Evolutionary conservation across 164 flowering plant species (phyloP).

Genomic region (Liriodendron chinense): DNA sequence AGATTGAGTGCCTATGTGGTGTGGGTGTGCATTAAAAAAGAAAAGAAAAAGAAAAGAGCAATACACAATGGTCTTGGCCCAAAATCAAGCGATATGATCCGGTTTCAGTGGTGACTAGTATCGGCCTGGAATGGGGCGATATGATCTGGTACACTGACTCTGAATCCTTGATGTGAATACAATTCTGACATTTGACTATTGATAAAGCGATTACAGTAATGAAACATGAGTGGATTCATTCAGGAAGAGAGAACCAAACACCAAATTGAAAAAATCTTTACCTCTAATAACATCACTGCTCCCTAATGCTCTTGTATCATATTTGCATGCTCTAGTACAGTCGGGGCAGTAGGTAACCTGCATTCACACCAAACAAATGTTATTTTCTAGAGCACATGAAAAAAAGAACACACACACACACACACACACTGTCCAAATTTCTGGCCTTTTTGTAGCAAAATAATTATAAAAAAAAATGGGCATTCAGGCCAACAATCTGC

Average conservation of each 20-base stretch:
- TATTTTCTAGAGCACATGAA: not conserved
- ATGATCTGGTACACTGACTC: not conserved
- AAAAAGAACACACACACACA: too few species aligned
- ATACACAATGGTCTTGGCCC: not conserved
- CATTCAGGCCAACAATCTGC: too few species aligned
- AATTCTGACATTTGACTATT: too few species aligned
- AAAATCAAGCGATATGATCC: not conserved
- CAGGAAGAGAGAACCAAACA: slow-evolving; percentile 89
- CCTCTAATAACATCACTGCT: slow-evolving; percentile 50
- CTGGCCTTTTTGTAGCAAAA: too few species aligned
- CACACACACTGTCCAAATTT: too few species aligned
- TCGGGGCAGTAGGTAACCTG: slow-evolving; percentile 99
- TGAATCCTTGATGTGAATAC: too few species aligned
- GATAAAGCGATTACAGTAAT: slow-evolving; percentile 34
- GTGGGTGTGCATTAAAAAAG: not conserved
- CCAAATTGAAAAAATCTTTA: slow-evolving; percentile 69
- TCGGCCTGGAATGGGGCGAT: not conserved
- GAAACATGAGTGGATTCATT: slow-evolving; percentile 67
- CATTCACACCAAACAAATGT: slow-evolving; percentile 10
- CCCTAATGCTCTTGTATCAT: slow-evolving; percentile 52
- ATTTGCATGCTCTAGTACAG: slow-evolving; percentile 88
- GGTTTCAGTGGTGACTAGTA: too few species aligned
- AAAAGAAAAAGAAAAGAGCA: not conserved
- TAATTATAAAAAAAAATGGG: too few species aligned
- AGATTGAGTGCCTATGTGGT: too few species aligned